These are phyloP conservation scores for Wallacemonas sp. DNA, from an alignment of 208 protist genomes.

Conservation along the genomic window DNA sequence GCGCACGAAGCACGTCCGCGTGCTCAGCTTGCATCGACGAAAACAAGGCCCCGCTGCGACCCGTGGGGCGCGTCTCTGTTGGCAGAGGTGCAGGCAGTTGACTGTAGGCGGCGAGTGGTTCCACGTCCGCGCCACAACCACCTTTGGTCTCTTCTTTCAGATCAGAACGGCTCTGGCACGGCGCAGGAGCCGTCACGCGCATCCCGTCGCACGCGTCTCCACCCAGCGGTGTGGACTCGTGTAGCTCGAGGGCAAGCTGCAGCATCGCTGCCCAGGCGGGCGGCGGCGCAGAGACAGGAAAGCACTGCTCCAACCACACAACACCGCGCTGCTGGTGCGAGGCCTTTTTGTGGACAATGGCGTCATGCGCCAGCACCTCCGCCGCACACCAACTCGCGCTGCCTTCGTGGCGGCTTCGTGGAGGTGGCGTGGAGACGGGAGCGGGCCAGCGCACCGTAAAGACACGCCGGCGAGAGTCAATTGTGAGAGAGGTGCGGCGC, in stretches of 20 bases:
- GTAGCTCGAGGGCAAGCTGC: slow-evolving; percentile 49
- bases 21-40: slow-evolving; percentile 36
- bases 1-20: slow-evolving; percentile 30
- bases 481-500: slow-evolving; percentile 63
- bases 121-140: neutral
- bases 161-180: too few species aligned
- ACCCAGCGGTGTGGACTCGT: slow-evolving; percentile 35
- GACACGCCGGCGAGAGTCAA: slow-evolving; percentile 51
- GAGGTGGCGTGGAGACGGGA: slow-evolving; percentile 31
- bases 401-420: neutral
- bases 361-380: slow-evolving; percentile 15
- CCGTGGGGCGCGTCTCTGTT: neutral
- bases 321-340: slow-evolving; percentile 23
- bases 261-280: slow-evolving; percentile 68
- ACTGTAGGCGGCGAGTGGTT: neutral
- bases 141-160: too few species aligned
- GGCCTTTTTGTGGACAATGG: slow-evolving; percentile 10
- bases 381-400: neutral
- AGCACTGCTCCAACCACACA: slow-evolving; percentile 65
- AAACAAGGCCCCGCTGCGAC: slow-evolving; percentile 29
- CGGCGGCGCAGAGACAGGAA: slow-evolving; percentile 58
- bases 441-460: slow-evolving; percentile 87
- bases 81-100: neutral
- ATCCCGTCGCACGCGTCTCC: too few species aligned
- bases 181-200: too few species aligned